Conservation (phyloP, 441 rosid species). For the Mallotus japonicus region DNA sequence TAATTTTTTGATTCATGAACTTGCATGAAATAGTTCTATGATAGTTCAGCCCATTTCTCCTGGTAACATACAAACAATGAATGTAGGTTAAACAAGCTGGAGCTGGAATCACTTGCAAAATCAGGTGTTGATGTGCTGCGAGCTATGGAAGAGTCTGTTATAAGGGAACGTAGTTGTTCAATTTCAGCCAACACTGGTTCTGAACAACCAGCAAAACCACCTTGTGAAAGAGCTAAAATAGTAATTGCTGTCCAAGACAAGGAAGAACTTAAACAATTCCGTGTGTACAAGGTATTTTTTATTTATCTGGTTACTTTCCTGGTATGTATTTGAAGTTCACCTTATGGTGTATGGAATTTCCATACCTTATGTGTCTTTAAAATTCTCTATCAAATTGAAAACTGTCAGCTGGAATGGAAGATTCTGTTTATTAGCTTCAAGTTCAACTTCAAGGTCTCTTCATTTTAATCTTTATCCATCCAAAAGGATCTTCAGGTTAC, state of each 20-base stretch:
- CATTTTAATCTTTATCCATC: background rate
- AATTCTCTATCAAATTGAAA: background rate
- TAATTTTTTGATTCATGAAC: background rate
- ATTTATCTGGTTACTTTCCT: background rate
- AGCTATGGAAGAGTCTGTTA: constrained; percentile 50
- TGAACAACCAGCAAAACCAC: constrained; percentile 35
- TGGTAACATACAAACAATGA: constrained; percentile 12
- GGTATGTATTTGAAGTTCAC: background rate
- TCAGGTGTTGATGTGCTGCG: constrained; percentile 48
- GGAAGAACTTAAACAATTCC: constrained; percentile 57
- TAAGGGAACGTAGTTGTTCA: constrained; percentile 34
- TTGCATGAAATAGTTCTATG: background rate
- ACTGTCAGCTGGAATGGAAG: background rate
- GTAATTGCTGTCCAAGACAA: constrained; percentile 70
- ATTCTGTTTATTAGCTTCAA: background rate
- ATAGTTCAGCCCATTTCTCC: background rate
- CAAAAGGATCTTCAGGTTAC: background rate
- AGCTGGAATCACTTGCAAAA: constrained; percentile 56
- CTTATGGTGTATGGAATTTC: background rate
- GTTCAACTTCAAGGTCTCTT: background rate
- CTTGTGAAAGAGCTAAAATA: constrained; percentile 58
- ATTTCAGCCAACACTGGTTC: constrained; percentile 27
- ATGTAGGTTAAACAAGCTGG: constrained; percentile 69
- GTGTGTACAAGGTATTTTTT: constrained; percentile 57
- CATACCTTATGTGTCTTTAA: background rate